Evolutionary conservation across 2,329 filamentous ascomycete genomes (phyloP).

Genomic region (Penicillium sp.): DNA sequence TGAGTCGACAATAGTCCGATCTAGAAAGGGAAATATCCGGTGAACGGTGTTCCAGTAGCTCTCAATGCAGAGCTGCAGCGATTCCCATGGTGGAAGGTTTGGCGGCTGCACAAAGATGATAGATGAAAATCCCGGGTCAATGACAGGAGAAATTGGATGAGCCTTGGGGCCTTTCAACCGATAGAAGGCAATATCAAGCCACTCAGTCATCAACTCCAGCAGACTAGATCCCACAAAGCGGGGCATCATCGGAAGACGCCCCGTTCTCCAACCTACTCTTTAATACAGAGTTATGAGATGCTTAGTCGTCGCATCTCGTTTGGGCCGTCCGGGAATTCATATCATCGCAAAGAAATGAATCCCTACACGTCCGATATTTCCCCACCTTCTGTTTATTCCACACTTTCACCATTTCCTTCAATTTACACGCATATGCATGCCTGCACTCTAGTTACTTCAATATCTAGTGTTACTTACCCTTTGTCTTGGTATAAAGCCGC

Average conservation of each 20-base stretch:
- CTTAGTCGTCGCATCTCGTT: too few relatives aligned
- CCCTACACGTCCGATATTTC: too few relatives aligned
- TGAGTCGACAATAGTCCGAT: neutral
- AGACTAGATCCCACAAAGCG: conserved; percentile 9
- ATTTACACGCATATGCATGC: too few relatives aligned
- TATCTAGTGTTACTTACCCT: too few relatives aligned
- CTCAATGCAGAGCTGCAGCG: neutral
- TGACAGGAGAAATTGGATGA: conserved; percentile 5
- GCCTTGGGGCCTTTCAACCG: conserved; percentile 4
- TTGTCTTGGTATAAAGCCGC: too few relatives aligned
- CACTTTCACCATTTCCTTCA: too few relatives aligned
- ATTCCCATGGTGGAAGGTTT: neutral
- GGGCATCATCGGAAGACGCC: conserved; percentile 11
- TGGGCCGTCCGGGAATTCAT: too few relatives aligned
- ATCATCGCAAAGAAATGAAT: too few relatives aligned
- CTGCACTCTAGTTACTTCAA: too few relatives aligned
- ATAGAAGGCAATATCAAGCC: conserved; percentile 13
- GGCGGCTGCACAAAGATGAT: neutral
- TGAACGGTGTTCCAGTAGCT: conserved; percentile 4
- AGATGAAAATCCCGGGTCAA: conserved; percentile 2
- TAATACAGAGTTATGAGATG: too few relatives aligned
- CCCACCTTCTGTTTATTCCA: too few relatives aligned
- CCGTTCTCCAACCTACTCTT: conserved; percentile 14
- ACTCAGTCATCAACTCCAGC: conserved; percentile 11
- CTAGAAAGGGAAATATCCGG: conserved; percentile 5